A percentile compares a stretch with the other conserved stretches of the same genome.
These are phyloP conservation scores for Candida maesae DNA, from an alignment of 805 yeast genomes.

Conservation along the genomic window DNA sequence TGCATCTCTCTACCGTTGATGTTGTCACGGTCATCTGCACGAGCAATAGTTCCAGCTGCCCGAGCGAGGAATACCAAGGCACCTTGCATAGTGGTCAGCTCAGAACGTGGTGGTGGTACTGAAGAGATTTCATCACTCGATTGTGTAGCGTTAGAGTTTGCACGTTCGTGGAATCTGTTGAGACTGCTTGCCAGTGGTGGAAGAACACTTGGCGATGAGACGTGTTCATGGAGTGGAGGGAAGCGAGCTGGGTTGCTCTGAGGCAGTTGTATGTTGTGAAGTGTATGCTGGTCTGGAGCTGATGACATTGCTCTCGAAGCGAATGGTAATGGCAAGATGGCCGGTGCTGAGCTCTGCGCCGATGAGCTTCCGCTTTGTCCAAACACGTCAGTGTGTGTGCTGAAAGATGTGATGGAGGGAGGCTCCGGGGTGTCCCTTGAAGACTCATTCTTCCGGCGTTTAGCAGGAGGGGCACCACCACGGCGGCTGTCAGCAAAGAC, in stretches of 20 bases:
- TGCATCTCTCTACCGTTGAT: conserved; percentile 50
- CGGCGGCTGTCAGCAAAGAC: conserved; percentile 58
- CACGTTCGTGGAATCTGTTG: conserved; percentile 9
- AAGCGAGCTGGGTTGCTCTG: background rate
- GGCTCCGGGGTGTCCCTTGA: conserved; percentile 2
- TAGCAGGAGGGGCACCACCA: conserved; percentile 37
- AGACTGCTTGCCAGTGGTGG: conserved; percentile 3
- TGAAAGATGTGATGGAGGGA: background rate
- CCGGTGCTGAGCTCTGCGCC: background rate
- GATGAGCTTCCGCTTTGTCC: background rate
- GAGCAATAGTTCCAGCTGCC: conserved; percentile 74
- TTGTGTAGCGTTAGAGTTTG: conserved; percentile 11
- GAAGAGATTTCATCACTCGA: conserved; percentile 17
- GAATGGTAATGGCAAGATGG: conserved; percentile 8
- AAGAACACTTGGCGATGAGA: background rate
- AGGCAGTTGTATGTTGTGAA: background rate
- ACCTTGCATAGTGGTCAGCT: conserved; percentile 42
- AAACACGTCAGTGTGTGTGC: background rate
- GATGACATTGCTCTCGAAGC: conserved; percentile 2
- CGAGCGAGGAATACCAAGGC: conserved; percentile 71
- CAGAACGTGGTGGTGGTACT: conserved; percentile 23
- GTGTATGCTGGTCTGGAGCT: conserved; percentile 10
- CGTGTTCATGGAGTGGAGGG: background rate
- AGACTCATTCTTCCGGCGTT: conserved; percentile 16
- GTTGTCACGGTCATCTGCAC: conserved; percentile 61